Conservation (phyloP, 2,329 filamentous ascomycete species). For the Calonectria crousiana region DNA sequence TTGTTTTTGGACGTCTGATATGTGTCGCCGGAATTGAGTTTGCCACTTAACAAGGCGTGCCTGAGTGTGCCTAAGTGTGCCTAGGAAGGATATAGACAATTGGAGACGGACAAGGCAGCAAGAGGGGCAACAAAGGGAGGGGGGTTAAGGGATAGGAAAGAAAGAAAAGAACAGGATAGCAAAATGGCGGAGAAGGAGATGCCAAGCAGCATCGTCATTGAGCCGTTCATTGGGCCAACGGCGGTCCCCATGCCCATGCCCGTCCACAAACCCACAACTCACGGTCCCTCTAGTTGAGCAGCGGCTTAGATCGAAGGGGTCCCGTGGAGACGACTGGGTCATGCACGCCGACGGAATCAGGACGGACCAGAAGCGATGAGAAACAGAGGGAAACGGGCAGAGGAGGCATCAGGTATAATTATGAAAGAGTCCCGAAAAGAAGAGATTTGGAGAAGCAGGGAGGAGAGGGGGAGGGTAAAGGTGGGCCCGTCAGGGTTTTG, state of each 20-base stretch:
- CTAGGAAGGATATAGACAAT: neutral
- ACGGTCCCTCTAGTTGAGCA: neutral
- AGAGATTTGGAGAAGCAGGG: neutral
- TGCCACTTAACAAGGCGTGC: neutral
- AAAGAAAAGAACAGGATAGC: neutral
- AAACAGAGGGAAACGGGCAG: neutral
- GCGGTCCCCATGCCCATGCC: neutral
- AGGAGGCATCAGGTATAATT: neutral
- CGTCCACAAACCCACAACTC: neutral
- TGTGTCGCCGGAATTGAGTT: neutral
- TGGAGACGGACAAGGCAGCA: neutral
- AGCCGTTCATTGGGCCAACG: neutral
- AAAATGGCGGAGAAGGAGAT: neutral
- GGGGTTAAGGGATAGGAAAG: neutral
- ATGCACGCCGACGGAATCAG: conserved; percentile 1
- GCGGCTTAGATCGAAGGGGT: neutral
- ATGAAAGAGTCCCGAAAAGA: neutral
- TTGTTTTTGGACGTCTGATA: neutral
- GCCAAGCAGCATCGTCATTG: neutral
- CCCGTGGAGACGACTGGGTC: neutral
- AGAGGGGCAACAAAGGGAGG: neutral
- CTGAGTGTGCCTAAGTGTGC: neutral
- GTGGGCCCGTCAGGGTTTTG: conserved; percentile 6
- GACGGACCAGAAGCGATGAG: neutral
- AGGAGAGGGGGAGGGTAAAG: neutral